Percentiles rank a stretch among this genome's conserved stretches.
Conservation (phyloP, 768 basidiomycete species). For the Strobilomyces echinocephalus region DNA sequence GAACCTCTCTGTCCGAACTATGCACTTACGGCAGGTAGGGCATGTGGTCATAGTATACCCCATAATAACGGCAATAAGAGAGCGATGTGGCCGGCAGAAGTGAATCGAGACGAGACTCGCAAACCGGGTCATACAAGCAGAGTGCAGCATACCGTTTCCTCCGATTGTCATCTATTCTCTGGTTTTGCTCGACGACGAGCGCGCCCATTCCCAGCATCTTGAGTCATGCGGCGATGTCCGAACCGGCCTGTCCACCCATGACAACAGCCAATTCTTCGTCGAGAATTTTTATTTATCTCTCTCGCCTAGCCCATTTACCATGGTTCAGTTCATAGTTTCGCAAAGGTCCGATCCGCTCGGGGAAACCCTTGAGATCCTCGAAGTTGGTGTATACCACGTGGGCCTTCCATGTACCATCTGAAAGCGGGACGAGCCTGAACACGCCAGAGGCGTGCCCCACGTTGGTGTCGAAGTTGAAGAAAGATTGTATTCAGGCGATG, state of each 20-base stretch:
- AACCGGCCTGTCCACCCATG: conserved; percentile 49
- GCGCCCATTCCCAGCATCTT: conserved; percentile 22
- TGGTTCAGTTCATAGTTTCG: conserved; percentile 38
- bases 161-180: too few species aligned
- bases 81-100: too few species aligned
- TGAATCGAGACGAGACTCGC: too few species aligned
- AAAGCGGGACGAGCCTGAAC: conserved; percentile 42
- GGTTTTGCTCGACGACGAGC: too few species aligned
- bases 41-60: too few species aligned
- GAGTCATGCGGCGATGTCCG: conserved; percentile 56
- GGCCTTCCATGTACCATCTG: conserved; percentile 43
- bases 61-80: too few species aligned
- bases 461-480: conserved; percentile 45
- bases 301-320: conserved; percentile 32
- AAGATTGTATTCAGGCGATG: conserved; percentile 40
- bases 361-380: conserved; percentile 44
- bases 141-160: conserved; percentile 25
- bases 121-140: conserved; percentile 32
- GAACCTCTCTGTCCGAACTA: background rate
- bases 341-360: conserved; percentile 40
- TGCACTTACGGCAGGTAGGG: conserved; percentile 51
- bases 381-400: conserved; percentile 47
- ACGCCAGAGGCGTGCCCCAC: conserved; percentile 43
- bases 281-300: conserved; percentile 24
- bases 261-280: conserved; percentile 49